Base-by-base conservation (phyloP, 2,329 filamentous ascomycete species). In the Trichophaea hybrida region DNA sequence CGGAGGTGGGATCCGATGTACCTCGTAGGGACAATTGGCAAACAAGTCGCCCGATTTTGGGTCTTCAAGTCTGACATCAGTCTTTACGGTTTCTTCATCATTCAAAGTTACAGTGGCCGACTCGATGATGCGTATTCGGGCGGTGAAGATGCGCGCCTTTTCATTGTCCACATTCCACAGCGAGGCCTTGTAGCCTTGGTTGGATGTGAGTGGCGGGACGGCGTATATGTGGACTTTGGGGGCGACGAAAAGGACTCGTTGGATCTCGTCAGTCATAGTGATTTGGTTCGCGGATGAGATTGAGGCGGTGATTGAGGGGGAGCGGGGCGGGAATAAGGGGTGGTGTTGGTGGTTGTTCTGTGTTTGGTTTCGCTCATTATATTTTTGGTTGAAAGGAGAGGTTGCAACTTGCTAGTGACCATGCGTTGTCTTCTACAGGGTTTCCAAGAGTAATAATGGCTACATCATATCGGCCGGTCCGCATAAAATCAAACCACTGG, bases 11-110 rank as follows among this genome's bases (percentile, higher is more conserved):
- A 35, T 0, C 38, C n/a, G 40, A 53, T 46, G 50, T 34, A 66
- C 66, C 53, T 68, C 66, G 73, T 94, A 94, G 0, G 89, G 88
- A 0, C 85, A 85, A 0, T 87, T 88, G 50, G 88, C 88, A 72
- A 94, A 94, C 24, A 94, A 77, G 68, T 86, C 80, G 33, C 85
- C 87, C 0, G 76, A 82, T 31, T 76, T 76, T 3, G 83, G 74
- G 71, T 94, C 88, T 70, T 94, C 88, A 51, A 95, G 80, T 33
- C 93, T 76, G 64, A 93, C 78, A 69, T 89, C 86, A 35, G 83
- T 80, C 69, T 83, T 85, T 63, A 90, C 77, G 61, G 76, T 76
- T 58, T 74, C 71, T 52, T 72, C 69, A 57, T 72, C 69, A 32
- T 58, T 65, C 52, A 64, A 63, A 15, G 69, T 67, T 6, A 74